phyloP scores from a whole-genome alignment of 1,284 basidiomycete genomes.

The Malassezia furfur region DNA sequence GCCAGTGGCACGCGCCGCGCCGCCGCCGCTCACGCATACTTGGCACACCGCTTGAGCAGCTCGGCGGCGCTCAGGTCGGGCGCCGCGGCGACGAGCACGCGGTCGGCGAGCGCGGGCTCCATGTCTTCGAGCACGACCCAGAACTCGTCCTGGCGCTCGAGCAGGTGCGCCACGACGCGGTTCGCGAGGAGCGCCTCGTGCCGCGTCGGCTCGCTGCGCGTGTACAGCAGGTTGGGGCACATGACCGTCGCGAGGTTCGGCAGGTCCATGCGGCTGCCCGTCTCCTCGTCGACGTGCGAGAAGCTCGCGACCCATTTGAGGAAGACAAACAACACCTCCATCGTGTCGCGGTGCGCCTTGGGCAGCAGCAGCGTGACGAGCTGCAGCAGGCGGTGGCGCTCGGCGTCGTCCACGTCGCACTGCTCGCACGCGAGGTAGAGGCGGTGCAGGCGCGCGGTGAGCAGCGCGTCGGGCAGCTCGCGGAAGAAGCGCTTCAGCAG shows the following conservation, averaged over 20 bases:
- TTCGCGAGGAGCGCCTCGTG: conserved; percentile 87
- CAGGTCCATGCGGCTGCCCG: conserved; percentile 96
- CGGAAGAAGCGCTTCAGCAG: conserved; percentile 93
- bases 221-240: conserved; percentile 83
- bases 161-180: conserved; percentile 56
- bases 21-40: conserved; percentile 27
- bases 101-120: conserved; percentile 38
- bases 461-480: conserved; percentile 86
- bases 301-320: conserved; percentile 99
- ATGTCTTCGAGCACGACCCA: conserved; percentile 43
- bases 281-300: conserved; percentile 94
- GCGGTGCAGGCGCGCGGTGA: conserved; percentile 87
- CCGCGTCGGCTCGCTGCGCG: conserved; percentile 73
- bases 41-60: conserved; percentile 41
- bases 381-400: conserved; percentile 74
- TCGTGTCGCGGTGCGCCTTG: conserved; percentile 85
- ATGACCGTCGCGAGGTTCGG: conserved; percentile 95
- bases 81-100: conserved; percentile 34
- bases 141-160: conserved; percentile 90
- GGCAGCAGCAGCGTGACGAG: conserved; percentile 78
- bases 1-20: too few species aligned
- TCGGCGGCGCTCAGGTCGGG: conserved; percentile 37
- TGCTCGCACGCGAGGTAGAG: conserved; percentile 80
- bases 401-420: conserved; percentile 60
- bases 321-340: conserved; percentile 96